phyloP scores from a whole-genome alignment of 331 rosid genomes.

The Cydonia oblonga region DNA sequence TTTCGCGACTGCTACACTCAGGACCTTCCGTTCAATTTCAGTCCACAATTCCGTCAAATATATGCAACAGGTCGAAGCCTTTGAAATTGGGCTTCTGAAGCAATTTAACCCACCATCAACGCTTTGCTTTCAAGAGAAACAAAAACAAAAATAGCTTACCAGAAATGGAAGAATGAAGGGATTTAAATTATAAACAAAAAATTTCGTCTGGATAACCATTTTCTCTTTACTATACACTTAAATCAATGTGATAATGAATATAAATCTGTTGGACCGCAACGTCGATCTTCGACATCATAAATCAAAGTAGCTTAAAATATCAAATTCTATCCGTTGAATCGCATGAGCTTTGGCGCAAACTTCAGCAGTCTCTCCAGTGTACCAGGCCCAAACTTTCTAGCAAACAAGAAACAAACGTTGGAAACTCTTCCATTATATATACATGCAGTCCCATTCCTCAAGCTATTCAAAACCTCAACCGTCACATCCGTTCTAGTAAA shows the following conservation, averaged over 20 bases:
- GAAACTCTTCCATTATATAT: conserved; percentile 27
- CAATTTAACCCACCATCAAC: not conserved
- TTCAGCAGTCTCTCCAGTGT: conserved; percentile 35
- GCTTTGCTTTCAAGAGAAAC: not conserved
- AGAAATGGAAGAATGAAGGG: not conserved
- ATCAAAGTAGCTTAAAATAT: not conserved
- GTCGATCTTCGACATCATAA: not conserved
- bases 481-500: conserved; percentile 35
- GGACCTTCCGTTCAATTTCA: not conserved
- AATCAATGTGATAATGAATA: conserved; percentile 4
- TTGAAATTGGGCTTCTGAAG: not conserved
- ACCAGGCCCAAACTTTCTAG: conserved; percentile 53
- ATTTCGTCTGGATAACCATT: no score
- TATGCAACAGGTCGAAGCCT: not conserved
- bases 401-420: conserved; percentile 52
- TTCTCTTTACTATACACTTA: not conserved
- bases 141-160: not conserved
- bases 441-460: conserved; percentile 39
- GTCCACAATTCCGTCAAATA: not conserved
- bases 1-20: no score
- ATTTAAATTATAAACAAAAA: not conserved
- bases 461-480: conserved; percentile 23
- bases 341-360: conserved; percentile 45
- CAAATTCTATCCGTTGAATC: conserved; percentile 10
- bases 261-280: not conserved